Base-by-base conservation (phyloP, 2,329 filamentous ascomycete species). In the Xylogone sp. region DNA sequence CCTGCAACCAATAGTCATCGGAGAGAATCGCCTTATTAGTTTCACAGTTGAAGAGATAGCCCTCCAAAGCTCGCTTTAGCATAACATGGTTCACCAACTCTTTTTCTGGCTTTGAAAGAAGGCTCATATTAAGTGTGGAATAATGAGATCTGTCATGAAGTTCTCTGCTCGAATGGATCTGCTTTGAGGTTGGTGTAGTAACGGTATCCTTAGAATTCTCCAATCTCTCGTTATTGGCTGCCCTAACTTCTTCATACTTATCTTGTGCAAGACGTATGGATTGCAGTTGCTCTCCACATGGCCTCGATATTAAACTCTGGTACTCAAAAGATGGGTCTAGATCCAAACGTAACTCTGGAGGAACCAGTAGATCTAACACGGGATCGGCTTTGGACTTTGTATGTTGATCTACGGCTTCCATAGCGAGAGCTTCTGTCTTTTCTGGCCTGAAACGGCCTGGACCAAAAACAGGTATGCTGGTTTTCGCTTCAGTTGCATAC, bases 1-100 rank as follows among this genome's bases (percentile, higher is more conserved):
- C 86, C 52, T 83, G 78, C n/a, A 93, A 73, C 81, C 87, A 89
- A 24, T 80, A 81, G 61, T 92, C 85, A 54, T 90, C 87, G 5
- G 77, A 73, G 1, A 88, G 77, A n/a, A 92, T 78, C 5, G 76
- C 70, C 55, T 79, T 78, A 61, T 94, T 94, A 45, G 73, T 78
- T 16, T 71, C 69, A 53, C 82, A 83, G 60, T 91, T 74, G 54
- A 86, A 84, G 0, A 86, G 68, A 55, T 86, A 87, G 50, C 75
- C 78, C 58, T 83, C 81, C 55, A 79, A 79, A 7, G 82, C 80
- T 16, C 83, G 78, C 34, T 81, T 68, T 9, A 86, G 68, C 74
- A 84, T 83, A 3, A 74, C 66, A 54, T 85, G 78, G 54, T 85
- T 59, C 13, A 62, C 45, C 3, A 59, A 42, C 9, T 62, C 50